phyloP scores from a whole-genome alignment of 768 basidiomycete species.

The Podaxis rugospora region DNA sequence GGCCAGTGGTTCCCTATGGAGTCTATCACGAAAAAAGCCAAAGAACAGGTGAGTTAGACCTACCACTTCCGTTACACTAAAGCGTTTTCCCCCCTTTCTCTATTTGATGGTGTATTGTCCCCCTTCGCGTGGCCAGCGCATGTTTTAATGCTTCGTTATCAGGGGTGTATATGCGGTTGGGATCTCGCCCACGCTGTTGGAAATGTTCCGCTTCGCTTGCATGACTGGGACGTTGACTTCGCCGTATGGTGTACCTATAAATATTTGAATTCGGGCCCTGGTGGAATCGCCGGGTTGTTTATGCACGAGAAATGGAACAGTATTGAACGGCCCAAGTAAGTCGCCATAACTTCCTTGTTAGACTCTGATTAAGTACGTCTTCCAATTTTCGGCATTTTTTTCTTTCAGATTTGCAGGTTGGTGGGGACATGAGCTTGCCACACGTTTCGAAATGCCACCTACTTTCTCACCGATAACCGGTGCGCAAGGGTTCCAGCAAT shows the following conservation, averaged over 20 bases:
- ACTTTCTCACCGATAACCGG: slow-evolving; percentile 81
- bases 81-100: not conserved
- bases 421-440: slow-evolving; percentile 92
- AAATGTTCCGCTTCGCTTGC: slow-evolving; percentile 84
- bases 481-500: slow-evolving; percentile 94
- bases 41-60: slow-evolving; percentile 59
- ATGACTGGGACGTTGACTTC: slow-evolving; percentile 95
- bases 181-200: slow-evolving; percentile 96
- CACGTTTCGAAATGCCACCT: slow-evolving; percentile 89
- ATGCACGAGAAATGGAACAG: slow-evolving; percentile 81
- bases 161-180: slow-evolving; percentile 95
- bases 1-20: slow-evolving; percentile 93
- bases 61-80: not conserved
- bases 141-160: slow-evolving; percentile 16
- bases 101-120: not conserved
- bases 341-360: slow-evolving; percentile 7
- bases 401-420: slow-evolving; percentile 78
- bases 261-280: slow-evolving; percentile 95
- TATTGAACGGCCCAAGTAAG: slow-evolving; percentile 58
- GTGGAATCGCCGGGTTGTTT: slow-evolving; percentile 94
- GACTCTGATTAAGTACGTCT: not conserved
- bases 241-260: slow-evolving; percentile 99
- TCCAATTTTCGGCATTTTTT: not conserved
- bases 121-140: slow-evolving; percentile 14
- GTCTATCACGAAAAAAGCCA: slow-evolving; percentile 76